Evolutionary conservation across 2,329 filamentous ascomycete genomes (phyloP), one percentile per base, ranked within the genome.

Genomic region (Pestalotiopsis sp.): DNA sequence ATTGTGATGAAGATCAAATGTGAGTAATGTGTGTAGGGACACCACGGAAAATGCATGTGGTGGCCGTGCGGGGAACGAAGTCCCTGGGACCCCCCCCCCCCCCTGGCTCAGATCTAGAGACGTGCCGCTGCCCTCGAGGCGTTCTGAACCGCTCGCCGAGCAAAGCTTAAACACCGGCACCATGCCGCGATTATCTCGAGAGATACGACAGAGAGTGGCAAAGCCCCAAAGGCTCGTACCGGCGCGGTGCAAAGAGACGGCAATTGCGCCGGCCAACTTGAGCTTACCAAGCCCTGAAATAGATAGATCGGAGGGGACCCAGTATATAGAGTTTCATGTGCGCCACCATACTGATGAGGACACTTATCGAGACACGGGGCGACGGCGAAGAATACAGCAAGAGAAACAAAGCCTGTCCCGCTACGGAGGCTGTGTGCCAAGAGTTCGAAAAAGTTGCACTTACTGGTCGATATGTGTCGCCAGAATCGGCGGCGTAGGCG

Each of bases 391-490:
- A n/a, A 20, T 49, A 52, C 39, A 39, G 31, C 12, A 62, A 62
- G 27, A 62, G 38, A n/a, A 36, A 39, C 14, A 14, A 39, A 39
- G 38, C 14, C 27, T 23, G 59, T 39, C n/a, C 59, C n/a, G 59
- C 31, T 39, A 39, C 25, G 20, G 20, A n/a, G 17, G 45, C 41
- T n/a, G 25, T n/a, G 17, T 27, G 17, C 12, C 38, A 23, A 57
- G 64, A 57, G 64, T 25, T 12, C 17, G 23, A n/a, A 49, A 61
- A 11, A 20, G 36, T 59, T 45, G 27, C 41, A 78, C 76, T 79
- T 72, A 80, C 87, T 77, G 87, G 86, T 79, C 87, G 86, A 80
- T 89, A 90, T 72, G 82, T 89, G 77, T 90, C 87, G 80, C 85
- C 85, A 75, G 86, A 84, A 76, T 89, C 87, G 79, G 87, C 87